Conservation (phyloP, 2,329 filamentous ascomycete species). For the Exophiala sideris region DNA sequence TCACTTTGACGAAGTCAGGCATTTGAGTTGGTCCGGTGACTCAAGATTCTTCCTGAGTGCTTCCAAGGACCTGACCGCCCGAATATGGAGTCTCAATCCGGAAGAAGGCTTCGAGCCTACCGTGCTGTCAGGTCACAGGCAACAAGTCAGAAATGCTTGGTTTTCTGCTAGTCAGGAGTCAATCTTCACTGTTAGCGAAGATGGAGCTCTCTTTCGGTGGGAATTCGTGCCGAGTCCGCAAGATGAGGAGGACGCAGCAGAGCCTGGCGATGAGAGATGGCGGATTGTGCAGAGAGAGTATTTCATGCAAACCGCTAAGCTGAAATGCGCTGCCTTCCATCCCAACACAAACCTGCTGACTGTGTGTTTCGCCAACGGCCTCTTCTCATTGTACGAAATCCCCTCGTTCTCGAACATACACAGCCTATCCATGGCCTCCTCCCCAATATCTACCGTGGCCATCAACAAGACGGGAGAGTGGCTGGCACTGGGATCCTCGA, state of each 20-base stretch:
- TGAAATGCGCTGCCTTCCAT: constrained; percentile 90
- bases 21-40: constrained; percentile 93
- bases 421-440: constrained; percentile 86
- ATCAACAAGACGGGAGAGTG: constrained; percentile 95
- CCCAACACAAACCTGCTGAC: constrained; percentile 86
- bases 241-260: constrained; percentile 59
- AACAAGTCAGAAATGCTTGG: constrained; percentile 90
- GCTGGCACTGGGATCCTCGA: constrained; percentile 94
- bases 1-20: constrained; percentile 82
- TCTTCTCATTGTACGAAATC: constrained; percentile 92
- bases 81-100: constrained; percentile 89
- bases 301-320: constrained; percentile 85
- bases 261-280: constrained; percentile 71
- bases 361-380: constrained; percentile 88
- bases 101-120: constrained; percentile 89
- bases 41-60: constrained; percentile 92
- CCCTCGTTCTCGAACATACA: constrained; percentile 96
- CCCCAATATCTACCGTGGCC: constrained; percentile 90
- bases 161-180: constrained; percentile 92
- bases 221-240: constrained; percentile 67
- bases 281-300: constrained; percentile 87
- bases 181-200: constrained; percentile 94
- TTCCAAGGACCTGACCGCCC: constrained; percentile 85
- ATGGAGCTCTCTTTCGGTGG: constrained; percentile 96
- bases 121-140: constrained; percentile 83